A percentile compares a stretch with the other conserved stretches of the same genome.
These are phyloP conservation scores for Metarhizium sp. DNA, from an alignment of 2,329 filamentous ascomycete species.

Conservation along the genomic window DNA sequence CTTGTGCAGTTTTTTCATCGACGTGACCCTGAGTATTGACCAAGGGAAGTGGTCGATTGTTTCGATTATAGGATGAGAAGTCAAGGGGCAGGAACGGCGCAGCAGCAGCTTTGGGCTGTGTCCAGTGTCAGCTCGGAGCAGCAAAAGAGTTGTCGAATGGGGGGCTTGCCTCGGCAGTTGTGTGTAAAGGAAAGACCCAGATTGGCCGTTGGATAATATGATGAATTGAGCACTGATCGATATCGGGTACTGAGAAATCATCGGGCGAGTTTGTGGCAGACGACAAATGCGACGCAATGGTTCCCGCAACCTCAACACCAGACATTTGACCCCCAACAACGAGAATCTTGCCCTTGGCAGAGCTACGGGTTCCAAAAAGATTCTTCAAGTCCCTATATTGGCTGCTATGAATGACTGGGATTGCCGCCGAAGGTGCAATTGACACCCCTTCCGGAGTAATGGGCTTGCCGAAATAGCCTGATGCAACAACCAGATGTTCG, in stretches of 20 bases:
- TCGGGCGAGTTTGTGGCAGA: slow-evolving; percentile 46
- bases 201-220: slow-evolving; percentile 61
- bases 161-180: slow-evolving; percentile 37
- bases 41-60: slow-evolving; percentile 49
- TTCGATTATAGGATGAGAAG: slow-evolving; percentile 61
- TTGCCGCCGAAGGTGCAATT: slow-evolving; percentile 15
- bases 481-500: slow-evolving; percentile 62
- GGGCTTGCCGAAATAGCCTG: slow-evolving; percentile 64
- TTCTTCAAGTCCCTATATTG: slow-evolving; percentile 46
- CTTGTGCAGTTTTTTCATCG: slow-evolving; percentile 43
- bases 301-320: slow-evolving; percentile 66
- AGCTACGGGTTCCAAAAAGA: slow-evolving; percentile 31
- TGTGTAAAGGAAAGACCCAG: slow-evolving; percentile 60
- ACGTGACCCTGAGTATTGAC: slow-evolving; percentile 57
- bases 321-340: slow-evolving; percentile 78
- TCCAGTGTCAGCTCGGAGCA: background rate
- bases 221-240: slow-evolving; percentile 49
- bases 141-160: background rate
- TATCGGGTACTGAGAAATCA: slow-evolving; percentile 26
- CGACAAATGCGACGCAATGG: slow-evolving; percentile 63
- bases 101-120: slow-evolving; percentile 33
- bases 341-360: slow-evolving; percentile 50
- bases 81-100: slow-evolving; percentile 65
- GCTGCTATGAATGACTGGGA: slow-evolving; percentile 60
- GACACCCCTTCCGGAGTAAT: slow-evolving; percentile 37